phyloP scores from a whole-genome alignment of 176 grass and related monocot species.

The Thinopyrum elongatum region DNA sequence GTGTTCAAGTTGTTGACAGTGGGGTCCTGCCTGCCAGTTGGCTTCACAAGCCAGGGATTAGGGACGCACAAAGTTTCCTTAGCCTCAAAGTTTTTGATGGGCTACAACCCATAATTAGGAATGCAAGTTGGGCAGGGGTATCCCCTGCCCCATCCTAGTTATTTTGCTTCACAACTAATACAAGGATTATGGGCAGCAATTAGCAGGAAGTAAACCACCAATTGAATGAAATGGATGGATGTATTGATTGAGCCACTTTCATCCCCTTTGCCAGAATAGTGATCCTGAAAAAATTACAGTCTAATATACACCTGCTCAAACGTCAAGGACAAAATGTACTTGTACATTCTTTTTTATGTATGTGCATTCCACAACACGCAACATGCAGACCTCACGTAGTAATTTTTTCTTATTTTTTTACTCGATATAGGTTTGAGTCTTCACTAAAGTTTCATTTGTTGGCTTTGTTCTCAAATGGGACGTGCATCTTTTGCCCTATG shows the following conservation, averaged over 20 bases:
- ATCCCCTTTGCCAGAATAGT: neutral
- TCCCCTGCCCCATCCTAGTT: neutral
- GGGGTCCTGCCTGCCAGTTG: neutral
- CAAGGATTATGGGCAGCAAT: neutral
- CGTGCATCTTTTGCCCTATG: neutral
- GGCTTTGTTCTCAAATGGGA: neutral
- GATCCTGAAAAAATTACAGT: neutral
- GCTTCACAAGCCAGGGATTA: neutral
- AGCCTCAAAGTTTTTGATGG: constrained; percentile 10
- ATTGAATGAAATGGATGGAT: neutral
- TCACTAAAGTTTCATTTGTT: neutral
- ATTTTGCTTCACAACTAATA: neutral
- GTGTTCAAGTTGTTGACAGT: neutral
- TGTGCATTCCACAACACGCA: neutral
- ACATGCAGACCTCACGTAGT: neutral
- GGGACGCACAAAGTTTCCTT: neutral
- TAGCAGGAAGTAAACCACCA: neutral
- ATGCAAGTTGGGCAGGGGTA: neutral
- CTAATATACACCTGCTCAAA: neutral
- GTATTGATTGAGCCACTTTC: neutral
- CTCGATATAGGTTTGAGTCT: neutral
- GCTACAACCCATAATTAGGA: neutral
- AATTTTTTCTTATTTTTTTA: neutral
- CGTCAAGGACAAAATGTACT: neutral
- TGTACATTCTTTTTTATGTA: neutral